These are phyloP conservation scores for Verticillium isaacii DNA, from an alignment of 2,329 filamentous ascomycete genomes.

Conservation along the genomic window DNA sequence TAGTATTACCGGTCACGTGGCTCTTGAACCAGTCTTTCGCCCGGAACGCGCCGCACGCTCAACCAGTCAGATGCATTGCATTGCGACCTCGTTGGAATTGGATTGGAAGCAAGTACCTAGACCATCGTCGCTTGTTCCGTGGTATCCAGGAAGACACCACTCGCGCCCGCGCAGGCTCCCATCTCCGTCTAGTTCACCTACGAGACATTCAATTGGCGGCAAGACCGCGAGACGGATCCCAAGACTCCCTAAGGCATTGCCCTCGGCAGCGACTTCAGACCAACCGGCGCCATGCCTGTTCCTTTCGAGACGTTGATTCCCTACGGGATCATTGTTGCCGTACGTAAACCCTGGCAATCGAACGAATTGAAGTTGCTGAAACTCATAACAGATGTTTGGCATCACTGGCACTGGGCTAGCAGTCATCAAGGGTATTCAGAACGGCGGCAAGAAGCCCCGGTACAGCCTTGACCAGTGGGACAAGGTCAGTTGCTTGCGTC, in stretches of 20 bases:
- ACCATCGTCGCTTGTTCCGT: background rate
- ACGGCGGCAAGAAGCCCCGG: slow-evolving; percentile 56
- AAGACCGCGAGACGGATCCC: background rate
- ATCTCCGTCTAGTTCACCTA: background rate
- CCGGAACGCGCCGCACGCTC: background rate
- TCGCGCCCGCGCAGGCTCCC: background rate
- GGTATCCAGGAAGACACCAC: background rate
- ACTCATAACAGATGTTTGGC: slow-evolving; percentile 54
- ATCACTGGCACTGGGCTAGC: slow-evolving; percentile 54
- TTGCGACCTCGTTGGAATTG: background rate
- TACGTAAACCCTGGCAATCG: slow-evolving; percentile 29
- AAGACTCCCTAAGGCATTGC: background rate
- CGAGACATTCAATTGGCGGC: background rate
- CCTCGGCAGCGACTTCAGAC: background rate
- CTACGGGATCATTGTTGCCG: slow-evolving; percentile 59
- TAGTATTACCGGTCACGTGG: background rate
- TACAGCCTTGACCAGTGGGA: slow-evolving; percentile 62
- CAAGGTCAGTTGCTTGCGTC: slow-evolving; percentile 37
- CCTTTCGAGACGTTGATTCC: slow-evolving; percentile 62
- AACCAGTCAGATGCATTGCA: background rate
- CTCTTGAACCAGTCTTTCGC: too few relatives aligned
- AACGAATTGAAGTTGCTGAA: background rate
- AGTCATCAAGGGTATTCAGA: slow-evolving; percentile 51
- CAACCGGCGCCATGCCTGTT: slow-evolving; percentile 46
- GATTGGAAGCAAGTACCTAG: background rate